Evolutionary conservation across 306 rosid genomes (phyloP).

Genomic region (Prunus dulcis): DNA sequence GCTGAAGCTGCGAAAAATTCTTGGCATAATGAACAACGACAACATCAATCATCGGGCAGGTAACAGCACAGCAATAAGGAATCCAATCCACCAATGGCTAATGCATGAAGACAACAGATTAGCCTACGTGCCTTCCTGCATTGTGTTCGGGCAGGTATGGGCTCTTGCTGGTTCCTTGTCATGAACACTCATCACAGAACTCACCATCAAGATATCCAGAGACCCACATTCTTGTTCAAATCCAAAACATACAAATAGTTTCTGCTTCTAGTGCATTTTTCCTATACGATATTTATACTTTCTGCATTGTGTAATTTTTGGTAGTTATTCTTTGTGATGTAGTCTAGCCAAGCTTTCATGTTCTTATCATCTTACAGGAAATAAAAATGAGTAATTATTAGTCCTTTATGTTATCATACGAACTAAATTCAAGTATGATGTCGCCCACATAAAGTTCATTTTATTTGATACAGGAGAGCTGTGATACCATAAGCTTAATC

Average conservation of each 20-base stretch:
- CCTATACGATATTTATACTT: constrained; percentile 25
- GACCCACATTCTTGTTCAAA: constrained; percentile 22
- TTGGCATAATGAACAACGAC: constrained; percentile 75
- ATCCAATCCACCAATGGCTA: not conserved
- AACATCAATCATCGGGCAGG: constrained; percentile 26
- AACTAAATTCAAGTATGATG: not conserved
- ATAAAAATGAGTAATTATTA: constrained; percentile 29
- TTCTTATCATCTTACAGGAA: constrained; percentile 32
- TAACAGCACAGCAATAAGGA: constrained; percentile 8
- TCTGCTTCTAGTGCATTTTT: constrained; percentile 20
- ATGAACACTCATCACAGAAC: constrained; percentile 21
- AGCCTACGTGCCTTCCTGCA: constrained; percentile 1
- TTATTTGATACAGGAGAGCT: not conserved
- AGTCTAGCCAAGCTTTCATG: constrained; percentile 32
- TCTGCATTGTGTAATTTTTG: constrained; percentile 36
- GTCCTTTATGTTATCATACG: not conserved
- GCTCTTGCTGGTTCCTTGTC: constrained; percentile 23
- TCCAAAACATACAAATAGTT: constrained; percentile 12
- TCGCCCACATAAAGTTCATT: not conserved
- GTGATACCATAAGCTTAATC: not conserved
- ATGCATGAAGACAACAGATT: constrained; percentile 1
- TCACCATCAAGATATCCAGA: constrained; percentile 12
- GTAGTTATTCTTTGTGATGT: constrained; percentile 33
- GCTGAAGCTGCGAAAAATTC: constrained; percentile 83
- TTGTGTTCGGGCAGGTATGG: not conserved